Base-by-base conservation (phyloP, 2,329 filamentous ascomycete species). In the Myriosclerotinia scirpicola region DNA sequence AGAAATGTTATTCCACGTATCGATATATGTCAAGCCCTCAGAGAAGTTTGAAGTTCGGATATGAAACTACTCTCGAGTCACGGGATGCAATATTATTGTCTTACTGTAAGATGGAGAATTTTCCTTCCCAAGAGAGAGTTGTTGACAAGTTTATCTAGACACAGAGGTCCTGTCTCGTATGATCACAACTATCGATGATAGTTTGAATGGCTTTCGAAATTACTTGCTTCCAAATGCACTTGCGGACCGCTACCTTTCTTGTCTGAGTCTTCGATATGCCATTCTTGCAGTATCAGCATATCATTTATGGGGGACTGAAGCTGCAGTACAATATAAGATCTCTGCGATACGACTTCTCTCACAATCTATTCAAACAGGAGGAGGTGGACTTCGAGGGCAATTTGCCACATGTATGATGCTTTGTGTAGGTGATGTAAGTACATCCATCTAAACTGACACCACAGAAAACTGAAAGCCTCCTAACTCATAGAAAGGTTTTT, bases 351-450 rank as follows among this genome's bases (percentile, higher is more conserved):
- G 76, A 22, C 72, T 76, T 12, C 70, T 83, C 22, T 78, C 75
- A 26, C 76, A 76, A 11, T 80, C 80, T 5, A 71, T 83, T 22
- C 58, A 63, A 22, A 36, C 40, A 44, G 58, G 58, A n/a, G 59
- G 44, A n/a, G 59, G 53, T 20, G 62, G 40, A 71, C 72, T 59
- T 52, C 52, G 56, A 38, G 56, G 17, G 71, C 80, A 81, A 67
- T 75, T 82, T 61, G 80, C 81, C 17, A 78, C 80, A 15, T 81
- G 79, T 9, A 81, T 83, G 81, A 82, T 83, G 81, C 76, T 83
- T 8, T 82, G 80, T 63, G 80, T 83, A 20, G 82, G 82, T 67
- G 81, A 80, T 71, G 81, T 83, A 15, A 58, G 66, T 65, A 30
- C 30, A 26, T 44, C 30, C 30, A 26, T 44, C 20, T 38, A 22